Evolutionary conservation across 1,284 basidiomycete genomes (phyloP).

Genomic region (Tylopilus sp.): DNA sequence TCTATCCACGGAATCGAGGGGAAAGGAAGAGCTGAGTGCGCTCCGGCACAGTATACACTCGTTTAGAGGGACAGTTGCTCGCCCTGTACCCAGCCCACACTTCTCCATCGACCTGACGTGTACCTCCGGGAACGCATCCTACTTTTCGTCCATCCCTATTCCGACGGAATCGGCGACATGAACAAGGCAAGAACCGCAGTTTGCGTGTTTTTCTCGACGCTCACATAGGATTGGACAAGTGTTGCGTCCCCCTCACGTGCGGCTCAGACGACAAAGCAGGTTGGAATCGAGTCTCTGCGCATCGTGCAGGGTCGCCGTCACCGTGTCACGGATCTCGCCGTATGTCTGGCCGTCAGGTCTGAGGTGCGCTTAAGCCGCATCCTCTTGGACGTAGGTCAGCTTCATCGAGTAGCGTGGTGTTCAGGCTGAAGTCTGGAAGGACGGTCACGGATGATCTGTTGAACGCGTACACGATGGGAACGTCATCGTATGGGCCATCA

Average conservation of each 20-base stretch:
- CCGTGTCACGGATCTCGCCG: conserved; percentile 32
- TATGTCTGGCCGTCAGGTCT: conserved; percentile 36
- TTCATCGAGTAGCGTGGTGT: conserved; percentile 41
- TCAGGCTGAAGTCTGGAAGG: conserved; percentile 45
- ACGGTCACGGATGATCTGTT: conserved; percentile 39
- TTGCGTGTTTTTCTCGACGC: conserved; percentile 30
- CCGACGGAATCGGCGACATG: conserved; percentile 38
- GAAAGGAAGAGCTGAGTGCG: too few relatives aligned
- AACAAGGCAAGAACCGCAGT: conserved; percentile 46
- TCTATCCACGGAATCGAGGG: conserved; percentile 10
- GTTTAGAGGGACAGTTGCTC: conserved; percentile 38
- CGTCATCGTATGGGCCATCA: conserved; percentile 26
- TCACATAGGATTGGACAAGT: conserved; percentile 47
- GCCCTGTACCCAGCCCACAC: conserved; percentile 29
- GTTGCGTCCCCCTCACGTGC: conserved; percentile 39
- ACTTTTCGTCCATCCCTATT: conserved; percentile 33
- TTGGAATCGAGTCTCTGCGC: conserved; percentile 53
- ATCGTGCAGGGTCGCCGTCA: conserved; percentile 43
- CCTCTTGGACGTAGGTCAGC: conserved; percentile 43
- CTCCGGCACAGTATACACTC: conserved; percentile 24
- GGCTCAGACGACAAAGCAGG: conserved; percentile 46
- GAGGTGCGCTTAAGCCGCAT: conserved; percentile 34
- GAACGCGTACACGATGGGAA: conserved; percentile 43
- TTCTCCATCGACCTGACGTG: conserved; percentile 21
- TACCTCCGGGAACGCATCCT: conserved; percentile 30